Conservation (phyloP, 805 yeast species). For the Saccharomyces kudriavzevii region DNA sequence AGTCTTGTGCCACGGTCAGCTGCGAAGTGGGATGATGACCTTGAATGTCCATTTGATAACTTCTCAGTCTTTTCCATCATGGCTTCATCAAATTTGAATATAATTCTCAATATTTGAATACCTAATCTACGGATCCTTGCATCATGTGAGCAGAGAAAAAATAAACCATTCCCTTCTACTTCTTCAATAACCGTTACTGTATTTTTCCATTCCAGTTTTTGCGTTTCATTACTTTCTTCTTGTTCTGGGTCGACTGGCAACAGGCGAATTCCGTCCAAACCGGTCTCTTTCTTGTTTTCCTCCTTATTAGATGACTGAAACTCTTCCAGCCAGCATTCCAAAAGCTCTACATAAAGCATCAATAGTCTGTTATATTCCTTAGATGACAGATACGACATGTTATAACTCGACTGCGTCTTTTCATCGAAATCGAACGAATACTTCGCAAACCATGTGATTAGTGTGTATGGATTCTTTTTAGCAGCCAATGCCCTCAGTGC, state of each 20-base stretch:
- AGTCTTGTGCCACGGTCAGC: slow-evolving; percentile 72
- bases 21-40: slow-evolving; percentile 57
- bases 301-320: slow-evolving; percentile 36
- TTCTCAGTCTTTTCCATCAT: slow-evolving; percentile 45
- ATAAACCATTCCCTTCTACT: slow-evolving; percentile 90
- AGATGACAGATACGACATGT: slow-evolving; percentile 52
- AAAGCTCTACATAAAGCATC: slow-evolving; percentile 65
- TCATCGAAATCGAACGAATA: slow-evolving; percentile 76
- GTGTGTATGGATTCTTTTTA: slow-evolving; percentile 56
- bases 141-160: slow-evolving; percentile 85
- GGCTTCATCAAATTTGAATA: slow-evolving; percentile 83
- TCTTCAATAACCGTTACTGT: slow-evolving; percentile 85
- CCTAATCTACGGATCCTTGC: slow-evolving; percentile 67
- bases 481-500: slow-evolving; percentile 62
- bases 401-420: slow-evolving; percentile 46
- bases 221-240: slow-evolving; percentile 33
- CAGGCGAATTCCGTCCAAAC: slow-evolving; percentile 26
- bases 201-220: slow-evolving; percentile 67
- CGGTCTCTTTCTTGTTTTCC: slow-evolving; percentile 25
- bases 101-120: slow-evolving; percentile 61
- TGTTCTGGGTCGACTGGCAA: slow-evolving; percentile 12
- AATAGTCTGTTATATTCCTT: slow-evolving; percentile 52
- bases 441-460: slow-evolving; percentile 69
- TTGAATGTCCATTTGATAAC: slow-evolving; percentile 32
- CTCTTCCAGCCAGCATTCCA: slow-evolving; percentile 75